Evolutionary conservation across 2,329 filamentous ascomycete genomes (phyloP).

Genomic region (Pestalotiopsis sp.): DNA sequence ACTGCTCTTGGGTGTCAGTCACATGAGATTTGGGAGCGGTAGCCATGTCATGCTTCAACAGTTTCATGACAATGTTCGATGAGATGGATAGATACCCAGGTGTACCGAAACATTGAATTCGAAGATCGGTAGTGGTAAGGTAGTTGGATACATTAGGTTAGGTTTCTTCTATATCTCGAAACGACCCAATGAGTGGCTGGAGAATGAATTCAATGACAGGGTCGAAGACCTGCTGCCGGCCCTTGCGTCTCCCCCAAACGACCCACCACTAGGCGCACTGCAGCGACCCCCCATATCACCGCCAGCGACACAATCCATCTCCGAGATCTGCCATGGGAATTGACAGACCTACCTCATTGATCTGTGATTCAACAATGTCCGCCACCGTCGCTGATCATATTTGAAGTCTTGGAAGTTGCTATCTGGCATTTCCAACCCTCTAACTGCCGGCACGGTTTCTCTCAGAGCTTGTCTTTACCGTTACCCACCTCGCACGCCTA

Average conservation of each 20-base stretch:
- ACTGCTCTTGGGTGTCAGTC: no score
- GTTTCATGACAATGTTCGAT: no score
- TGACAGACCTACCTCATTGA: neutral
- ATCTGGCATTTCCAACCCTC: neutral
- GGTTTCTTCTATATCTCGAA: neutral
- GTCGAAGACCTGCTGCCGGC: constrained; percentile 12
- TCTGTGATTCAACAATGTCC: neutral
- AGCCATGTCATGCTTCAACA: no score
- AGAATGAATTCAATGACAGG: constrained; percentile 12
- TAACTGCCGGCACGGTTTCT: neutral
- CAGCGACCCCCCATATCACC: constrained; percentile 4
- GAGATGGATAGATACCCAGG: no score
- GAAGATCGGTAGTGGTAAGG: no score
- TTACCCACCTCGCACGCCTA: neutral
- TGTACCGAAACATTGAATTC: no score
- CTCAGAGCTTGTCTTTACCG: neutral
- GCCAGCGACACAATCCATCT: constrained; percentile 4
- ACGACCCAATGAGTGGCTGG: constrained; percentile 3
- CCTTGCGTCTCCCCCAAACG: constrained; percentile 8
- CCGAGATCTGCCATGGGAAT: constrained; percentile 3
- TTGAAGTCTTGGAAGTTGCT: neutral
- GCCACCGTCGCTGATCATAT: neutral
- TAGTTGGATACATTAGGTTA: neutral
- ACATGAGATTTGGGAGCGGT: no score
- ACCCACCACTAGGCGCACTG: constrained; percentile 7